Evolutionary conservation across 2,329 filamentous ascomycete genomes (phyloP), one percentile per base, ranked within the genome.

Genomic region (Ophiostoma angusticollis): DNA sequence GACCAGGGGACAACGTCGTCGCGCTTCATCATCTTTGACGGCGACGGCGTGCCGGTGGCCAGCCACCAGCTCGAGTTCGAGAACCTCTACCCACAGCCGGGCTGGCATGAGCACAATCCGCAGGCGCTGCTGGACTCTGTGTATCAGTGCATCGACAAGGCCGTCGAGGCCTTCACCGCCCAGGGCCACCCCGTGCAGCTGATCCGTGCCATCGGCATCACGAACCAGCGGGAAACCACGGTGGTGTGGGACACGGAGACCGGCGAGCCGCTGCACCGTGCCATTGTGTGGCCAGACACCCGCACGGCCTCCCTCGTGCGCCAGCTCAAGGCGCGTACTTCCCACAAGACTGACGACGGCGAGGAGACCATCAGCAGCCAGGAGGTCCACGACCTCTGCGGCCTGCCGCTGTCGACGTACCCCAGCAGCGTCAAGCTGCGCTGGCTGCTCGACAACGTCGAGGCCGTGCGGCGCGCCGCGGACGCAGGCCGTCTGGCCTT

Each of bases 91-190:
- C 84, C 84, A 13, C 69, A 86, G 45, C 80, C 86, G 47, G 87
- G 87, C 82, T 93, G 84, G 84, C 84, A 93, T 58, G 86, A 94
- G 57, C 85, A 93, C 54, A 80, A 93, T 52, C 84, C 86, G 5
- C 62, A 74, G 36, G 83, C 85, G 53, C 73, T 94, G 39, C 67
- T 93, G 32, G 62, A 66, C 39, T 81, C 84, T 1, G 84, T 89
- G 23, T 74, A 84, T 52, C 69, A 70, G 45, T 94, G 86, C 59
- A 86, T 94, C 49, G 79, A 86, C 17, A 32, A 36, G 31, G 40
- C 35, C 17, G 32, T 89, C 23, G 73, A 84, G 52, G 70, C 70
- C 45, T 94, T 86, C 59, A 86, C 93, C 49, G 79, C 85, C n/a
- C 63, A 75, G 41, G 84, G 85, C 44, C 72, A 84, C 59, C 67